Conservation (phyloP, 192 early-diverging fungal genomes). For the Umbelopsis sp. region DNA sequence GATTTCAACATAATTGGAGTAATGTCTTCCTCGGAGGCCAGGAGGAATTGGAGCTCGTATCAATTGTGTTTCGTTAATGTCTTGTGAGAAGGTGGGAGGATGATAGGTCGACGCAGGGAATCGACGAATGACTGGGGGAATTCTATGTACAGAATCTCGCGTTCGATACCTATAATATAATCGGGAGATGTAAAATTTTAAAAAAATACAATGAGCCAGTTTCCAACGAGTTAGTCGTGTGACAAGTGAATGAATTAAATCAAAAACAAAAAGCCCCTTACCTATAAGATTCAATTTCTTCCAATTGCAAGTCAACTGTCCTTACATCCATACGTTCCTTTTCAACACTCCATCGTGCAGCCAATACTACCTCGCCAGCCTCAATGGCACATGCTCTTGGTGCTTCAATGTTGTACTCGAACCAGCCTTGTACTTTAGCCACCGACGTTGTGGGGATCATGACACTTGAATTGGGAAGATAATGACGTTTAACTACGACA, state of each 20-base stretch:
- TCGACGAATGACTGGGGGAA: slow-evolving; percentile 26
- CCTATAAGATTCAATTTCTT: slow-evolving; percentile 37
- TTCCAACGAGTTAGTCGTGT: too few relatives aligned
- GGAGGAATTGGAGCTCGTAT: slow-evolving; percentile 32
- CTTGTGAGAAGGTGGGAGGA: slow-evolving; percentile 24
- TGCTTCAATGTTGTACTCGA: slow-evolving; percentile 35
- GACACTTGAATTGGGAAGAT: slow-evolving; percentile 34
- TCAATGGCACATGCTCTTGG: slow-evolving; percentile 39
- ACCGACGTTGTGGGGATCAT: slow-evolving; percentile 34
- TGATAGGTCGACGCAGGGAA: slow-evolving; percentile 29
- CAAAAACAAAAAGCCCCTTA: slow-evolving; percentile 10
- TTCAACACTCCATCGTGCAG: slow-evolving; percentile 39
- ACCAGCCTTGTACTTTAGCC: slow-evolving; percentile 35
- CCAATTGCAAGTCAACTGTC: slow-evolving; percentile 28
- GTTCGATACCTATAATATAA: not conserved
- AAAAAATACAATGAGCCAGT: too few relatives aligned
- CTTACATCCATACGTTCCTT: slow-evolving; percentile 37
- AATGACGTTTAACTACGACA: slow-evolving; percentile 33
- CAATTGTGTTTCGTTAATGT: slow-evolving; percentile 35
- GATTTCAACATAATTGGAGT: slow-evolving; percentile 35
- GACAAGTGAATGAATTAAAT: not conserved
- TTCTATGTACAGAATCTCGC: slow-evolving; percentile 21
- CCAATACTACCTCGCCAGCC: slow-evolving; percentile 34
- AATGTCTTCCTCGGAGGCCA: slow-evolving; percentile 25
- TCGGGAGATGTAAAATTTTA: slow-evolving; percentile 13